These are phyloP conservation scores for Fusarium albosuccineum DNA, from an alignment of 2,329 filamentous ascomycete species.

Conservation along the genomic window DNA sequence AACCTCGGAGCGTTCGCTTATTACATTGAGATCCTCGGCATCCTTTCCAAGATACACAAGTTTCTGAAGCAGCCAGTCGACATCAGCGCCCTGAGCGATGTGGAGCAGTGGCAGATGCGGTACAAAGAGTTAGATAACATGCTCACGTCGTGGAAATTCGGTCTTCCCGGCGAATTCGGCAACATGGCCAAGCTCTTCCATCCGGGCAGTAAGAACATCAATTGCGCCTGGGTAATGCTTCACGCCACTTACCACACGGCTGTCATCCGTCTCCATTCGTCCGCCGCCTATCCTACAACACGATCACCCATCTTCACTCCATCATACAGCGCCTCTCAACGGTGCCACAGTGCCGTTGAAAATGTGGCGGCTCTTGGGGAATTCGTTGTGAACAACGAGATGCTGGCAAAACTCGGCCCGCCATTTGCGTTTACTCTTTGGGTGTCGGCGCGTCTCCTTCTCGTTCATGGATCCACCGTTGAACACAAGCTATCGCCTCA, in stretches of 20 bases:
- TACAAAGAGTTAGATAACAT: conserved; percentile 88
- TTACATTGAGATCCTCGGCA: conserved; percentile 90
- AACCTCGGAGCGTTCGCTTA: conserved; percentile 90
- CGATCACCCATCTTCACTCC: conserved; percentile 90
- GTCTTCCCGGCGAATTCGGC: conserved; percentile 84
- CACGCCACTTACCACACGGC: conserved; percentile 92
- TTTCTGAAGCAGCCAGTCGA: conserved; percentile 92
- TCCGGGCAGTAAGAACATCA: conserved; percentile 76
- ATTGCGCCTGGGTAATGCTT: conserved; percentile 90
- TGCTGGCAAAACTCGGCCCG: conserved; percentile 85
- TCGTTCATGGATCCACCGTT: conserved; percentile 92
- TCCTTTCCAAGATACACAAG: conserved; percentile 87
- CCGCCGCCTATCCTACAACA: conserved; percentile 91
- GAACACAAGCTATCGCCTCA: conserved; percentile 85
- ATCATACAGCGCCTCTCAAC: conserved; percentile 85
- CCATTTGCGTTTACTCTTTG: conserved; percentile 94
- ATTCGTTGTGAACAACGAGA: conserved; percentile 79
- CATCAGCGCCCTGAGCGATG: conserved; percentile 85
- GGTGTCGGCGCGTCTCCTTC: conserved; percentile 87
- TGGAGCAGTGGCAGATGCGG: conserved; percentile 89
- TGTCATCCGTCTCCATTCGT: conserved; percentile 90
- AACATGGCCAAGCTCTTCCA: conserved; percentile 86
- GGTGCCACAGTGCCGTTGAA: conserved; percentile 85
- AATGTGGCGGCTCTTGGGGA: conserved; percentile 83
- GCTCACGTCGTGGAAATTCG: conserved; percentile 85